Conservation (phyloP, 257 asterid genomes). For the Jasminum sambac region DNA sequence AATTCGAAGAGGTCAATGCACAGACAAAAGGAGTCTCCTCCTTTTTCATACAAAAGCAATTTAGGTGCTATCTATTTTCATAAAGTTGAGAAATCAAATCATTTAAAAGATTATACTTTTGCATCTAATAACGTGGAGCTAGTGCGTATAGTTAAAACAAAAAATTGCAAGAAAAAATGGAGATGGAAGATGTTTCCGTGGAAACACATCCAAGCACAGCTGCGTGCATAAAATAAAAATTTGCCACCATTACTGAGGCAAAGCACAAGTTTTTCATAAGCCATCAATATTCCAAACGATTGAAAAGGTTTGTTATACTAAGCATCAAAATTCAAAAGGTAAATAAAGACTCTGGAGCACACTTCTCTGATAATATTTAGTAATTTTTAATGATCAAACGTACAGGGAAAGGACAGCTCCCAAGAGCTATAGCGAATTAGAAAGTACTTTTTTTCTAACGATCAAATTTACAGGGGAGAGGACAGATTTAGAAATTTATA, state of each 20-base stretch:
- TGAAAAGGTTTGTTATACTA: neutral
- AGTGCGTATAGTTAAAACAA: neutral
- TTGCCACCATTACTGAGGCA: neutral
- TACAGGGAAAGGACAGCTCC: neutral
- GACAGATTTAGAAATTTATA: slow-evolving; percentile 4
- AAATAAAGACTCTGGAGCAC: neutral
- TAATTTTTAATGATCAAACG: slow-evolving; percentile 17
- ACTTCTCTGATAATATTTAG: neutral
- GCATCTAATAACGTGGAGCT: neutral
- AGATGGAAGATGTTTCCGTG: neutral
- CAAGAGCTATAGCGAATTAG: slow-evolving; percentile 10
- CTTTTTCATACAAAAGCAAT: neutral
- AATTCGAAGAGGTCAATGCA: neutral
- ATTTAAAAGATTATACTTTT: neutral
- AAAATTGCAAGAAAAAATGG: neutral
- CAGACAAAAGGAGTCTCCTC: neutral
- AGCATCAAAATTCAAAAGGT: neutral
- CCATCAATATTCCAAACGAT: neutral
- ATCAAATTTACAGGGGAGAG: slow-evolving; percentile 2
- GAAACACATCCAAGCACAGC: neutral
- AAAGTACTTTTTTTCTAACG: slow-evolving; percentile 2
- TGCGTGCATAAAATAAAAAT: neutral
- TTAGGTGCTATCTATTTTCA: neutral
- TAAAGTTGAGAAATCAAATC: neutral
- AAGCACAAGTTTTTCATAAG: neutral